These are phyloP conservation scores for Fusarium veterinarium DNA, from an alignment of 2,329 filamentous ascomycete genomes.

Conservation along the genomic window DNA sequence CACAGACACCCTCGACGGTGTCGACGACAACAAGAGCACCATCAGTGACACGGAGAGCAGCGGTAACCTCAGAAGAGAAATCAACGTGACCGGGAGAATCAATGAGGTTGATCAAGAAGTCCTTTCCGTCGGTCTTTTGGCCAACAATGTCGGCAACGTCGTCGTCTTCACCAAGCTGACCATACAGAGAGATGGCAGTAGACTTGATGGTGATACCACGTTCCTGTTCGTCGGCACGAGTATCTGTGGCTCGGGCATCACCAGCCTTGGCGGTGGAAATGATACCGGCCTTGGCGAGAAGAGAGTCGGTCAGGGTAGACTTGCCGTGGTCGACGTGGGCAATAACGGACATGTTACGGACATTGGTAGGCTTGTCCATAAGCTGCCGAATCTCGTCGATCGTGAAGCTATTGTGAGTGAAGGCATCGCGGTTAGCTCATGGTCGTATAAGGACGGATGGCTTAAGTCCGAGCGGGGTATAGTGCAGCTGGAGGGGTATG, in stretches of 20 bases:
- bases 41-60: slow-evolving; percentile 99
- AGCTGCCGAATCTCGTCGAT: slow-evolving; percentile 87
- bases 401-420: slow-evolving; percentile 81
- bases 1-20: slow-evolving; percentile 99
- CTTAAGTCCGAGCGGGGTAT: slow-evolving; percentile 57
- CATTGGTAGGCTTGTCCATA: slow-evolving; percentile 83
- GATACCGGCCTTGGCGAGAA: slow-evolving; percentile 99
- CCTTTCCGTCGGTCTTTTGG: slow-evolving; percentile 88
- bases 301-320: slow-evolving; percentile 98
- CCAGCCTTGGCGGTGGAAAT: slow-evolving; percentile 98
- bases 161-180: slow-evolving; percentile 80
- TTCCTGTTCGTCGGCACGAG: slow-evolving; percentile 97
- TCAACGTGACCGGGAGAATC: slow-evolving; percentile 99
- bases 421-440: slow-evolving; percentile 61
- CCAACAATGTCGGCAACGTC: slow-evolving; percentile 95
- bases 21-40: slow-evolving; percentile 99
- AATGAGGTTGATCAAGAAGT: slow-evolving; percentile 99
- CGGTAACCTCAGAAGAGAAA: slow-evolving; percentile 99
- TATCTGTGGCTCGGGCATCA: slow-evolving; percentile 96
- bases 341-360: slow-evolving; percentile 99
- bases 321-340: slow-evolving; percentile 99
- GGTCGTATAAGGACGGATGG: slow-evolving; percentile 25
- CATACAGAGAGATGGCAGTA: slow-evolving; percentile 98
- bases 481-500: slow-evolving; percentile 11
- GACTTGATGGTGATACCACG: slow-evolving; percentile 99